Evolutionary conservation across 495 filamentous ascomycete genomes (phyloP).

Genomic region (Lasiosphaeria ovina): DNA sequence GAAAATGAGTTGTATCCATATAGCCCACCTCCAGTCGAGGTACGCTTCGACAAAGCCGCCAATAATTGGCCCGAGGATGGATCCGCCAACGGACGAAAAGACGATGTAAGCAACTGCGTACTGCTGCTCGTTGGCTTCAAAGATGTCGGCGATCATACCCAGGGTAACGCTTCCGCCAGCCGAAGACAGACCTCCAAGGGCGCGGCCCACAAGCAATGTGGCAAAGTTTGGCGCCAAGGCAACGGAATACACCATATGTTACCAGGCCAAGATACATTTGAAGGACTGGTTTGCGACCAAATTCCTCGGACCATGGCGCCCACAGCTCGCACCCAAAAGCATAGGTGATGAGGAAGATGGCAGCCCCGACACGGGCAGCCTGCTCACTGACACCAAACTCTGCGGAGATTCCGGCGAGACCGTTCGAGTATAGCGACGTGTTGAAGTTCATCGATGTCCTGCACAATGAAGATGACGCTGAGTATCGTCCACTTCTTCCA

Average conservation of each 20-base stretch:
- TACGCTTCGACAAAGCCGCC: slow-evolving; percentile 71
- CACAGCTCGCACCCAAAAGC: slow-evolving; percentile 81
- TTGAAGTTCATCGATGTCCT: slow-evolving; percentile 88
- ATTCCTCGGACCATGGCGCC: slow-evolving; percentile 80
- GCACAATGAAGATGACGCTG: slow-evolving; percentile 69
- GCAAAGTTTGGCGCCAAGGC: slow-evolving; percentile 68
- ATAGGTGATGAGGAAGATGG: slow-evolving; percentile 70
- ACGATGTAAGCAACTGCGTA: slow-evolving; percentile 73
- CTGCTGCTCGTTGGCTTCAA: slow-evolving; percentile 69
- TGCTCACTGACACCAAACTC: slow-evolving; percentile 64
- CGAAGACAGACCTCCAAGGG: slow-evolving; percentile 67
- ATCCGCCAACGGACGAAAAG: slow-evolving; percentile 72
- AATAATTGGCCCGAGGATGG: slow-evolving; percentile 73
- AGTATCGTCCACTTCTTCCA: slow-evolving; percentile 77
- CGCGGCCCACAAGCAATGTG: slow-evolving; percentile 62
- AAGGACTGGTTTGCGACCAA: slow-evolving; percentile 71
- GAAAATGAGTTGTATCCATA: slow-evolving; percentile 79
- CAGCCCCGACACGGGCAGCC: slow-evolving; percentile 63
- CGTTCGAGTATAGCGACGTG: slow-evolving; percentile 69
- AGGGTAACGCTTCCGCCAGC: slow-evolving; percentile 79
- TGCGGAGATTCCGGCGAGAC: slow-evolving; percentile 56
- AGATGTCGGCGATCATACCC: slow-evolving; percentile 81
- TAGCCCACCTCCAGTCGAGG: slow-evolving; percentile 71
- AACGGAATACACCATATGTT: slow-evolving; percentile 70
- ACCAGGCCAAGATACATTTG: slow-evolving; percentile 68